Evolutionary conservation across 1,139 yeast genomes (phyloP), one percentile per base, ranked within the genome.

Genomic region (Candida sanyaensis): DNA sequence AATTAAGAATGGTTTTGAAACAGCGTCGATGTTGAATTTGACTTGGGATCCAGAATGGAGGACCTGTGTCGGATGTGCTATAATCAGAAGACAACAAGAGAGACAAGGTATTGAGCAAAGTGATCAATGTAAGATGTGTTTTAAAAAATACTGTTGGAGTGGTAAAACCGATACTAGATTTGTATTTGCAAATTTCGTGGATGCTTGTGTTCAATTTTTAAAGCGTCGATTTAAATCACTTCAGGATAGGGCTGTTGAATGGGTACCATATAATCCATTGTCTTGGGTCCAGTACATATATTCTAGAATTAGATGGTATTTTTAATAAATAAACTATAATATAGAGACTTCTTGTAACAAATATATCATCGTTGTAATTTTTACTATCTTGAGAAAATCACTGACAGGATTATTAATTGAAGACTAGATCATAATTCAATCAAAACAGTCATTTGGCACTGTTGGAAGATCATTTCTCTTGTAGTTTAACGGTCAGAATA

Each of bases 61-160:
- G 45, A 78, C 86, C 5, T 91, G 97, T 73, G 79, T 90, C 44
- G 89, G 91, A 1, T 91, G 97, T 74, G 97, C 97, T 7, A 81
- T 91, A 45, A 75, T 91, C 49, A 86, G 90, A 66, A 83, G 97
- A 64, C 83, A 86, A 47, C 86, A 86, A 62, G 96, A 90, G 69
- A 79, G 96, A 59, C 69, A 76, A 43, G 85, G 86, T 28, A 65
- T 76, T 29, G 72, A 77, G 13, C 84, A 84, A 52, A 78, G 91
- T 8, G 83, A 78, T 1, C 91, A 86, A 63, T 92, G 97, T 73
- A 67, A 78, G 52, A 52, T 70, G 46, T 91, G 98, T 67, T 87
- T 90, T 64, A 64, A 72, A 32, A 73, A 74, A 33, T 90, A 90
- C 68, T 91, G 97, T 66, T 91, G 96, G 96, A 81, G 86, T 59